Base-by-base conservation (phyloP, 106 monocot genomes). In the Dendrobium nobile region DNA sequence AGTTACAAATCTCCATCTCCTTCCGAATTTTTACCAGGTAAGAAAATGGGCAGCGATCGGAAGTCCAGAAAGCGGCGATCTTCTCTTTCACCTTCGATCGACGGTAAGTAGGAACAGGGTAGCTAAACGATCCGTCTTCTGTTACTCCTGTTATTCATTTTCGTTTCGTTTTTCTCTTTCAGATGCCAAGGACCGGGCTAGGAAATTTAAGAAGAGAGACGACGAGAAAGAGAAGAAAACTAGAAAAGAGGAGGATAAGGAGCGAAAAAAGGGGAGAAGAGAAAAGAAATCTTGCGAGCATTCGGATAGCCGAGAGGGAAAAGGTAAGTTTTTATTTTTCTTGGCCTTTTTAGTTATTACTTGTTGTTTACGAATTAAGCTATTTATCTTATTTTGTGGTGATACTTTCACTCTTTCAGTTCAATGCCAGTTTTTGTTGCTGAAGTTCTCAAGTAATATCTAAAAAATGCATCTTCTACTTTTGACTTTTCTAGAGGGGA, bases 11-110 rank as follows among this genome's bases (percentile, higher is more conserved):
- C 0, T 31, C 31, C 31, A 31, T 48, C 0, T 48, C 13, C 10
- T 11, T 10, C 10, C 10, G 48, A 48, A 48, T 13, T 48, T 9
- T 13, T 48, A 10, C 10, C 11, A 0, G 20, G 9, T 18, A 74
- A 74, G 42, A 19, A 20, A 28, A 74, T 74, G 73, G 73, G 73
- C 1, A n/a, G 42, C 40, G 73, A 74, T 18, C 5, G 42, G 19
- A 74, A 74, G 43, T 74, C 43, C 7, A 74, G 73, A 74, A 74
- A 43, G 73, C 73, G 73, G 73, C 73, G 73, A 74, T 43, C 73
- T 41, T 42, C 73, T n/a, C 20, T 20, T 43, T 74, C 73, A 19
- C 18, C 42, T 43, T 74, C 73, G 43, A 16, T 33, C 42, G 73
- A 74, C 6, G 41, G 73, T 74, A 42, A 41, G 19, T 18, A 4